Base-by-base conservation (phyloP, 106 monocot species). In the Agapanthus africanus region DNA sequence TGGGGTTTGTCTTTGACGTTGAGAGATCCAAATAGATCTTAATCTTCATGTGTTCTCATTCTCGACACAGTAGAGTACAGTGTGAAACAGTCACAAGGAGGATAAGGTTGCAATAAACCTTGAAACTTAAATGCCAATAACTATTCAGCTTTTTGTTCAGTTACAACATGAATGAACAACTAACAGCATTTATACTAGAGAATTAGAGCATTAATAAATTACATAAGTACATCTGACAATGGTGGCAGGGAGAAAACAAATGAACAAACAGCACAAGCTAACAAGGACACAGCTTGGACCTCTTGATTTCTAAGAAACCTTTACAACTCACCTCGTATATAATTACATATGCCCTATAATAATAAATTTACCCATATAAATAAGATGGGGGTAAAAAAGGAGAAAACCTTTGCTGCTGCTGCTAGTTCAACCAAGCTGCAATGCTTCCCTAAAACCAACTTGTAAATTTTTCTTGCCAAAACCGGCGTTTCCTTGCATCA, bases 381-480 rank as follows among this genome's bases (percentile, higher is more conserved):
- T n/a, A n/a, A n/a, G n/a, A n/a, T n/a, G n/a, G n/a, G n/a, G n/a
- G n/a, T n/a, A n/a, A n/a, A n/a, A 54, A 11, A 5, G 33, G 15
- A 3, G 7, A n/a, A 61, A 32, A 35, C 16, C 1, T 33, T 35
- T n/a, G n/a, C n/a, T 6, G 11, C 28, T 7, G 28, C 25, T 56
- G 1, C 56, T 28, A 18, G 1, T 56, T 64, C 64, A 64, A 38
- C 64, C 37, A 39, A 64, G 37, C 64, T 50, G 46, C 33, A 88
- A 34, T 56, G 83, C 87, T 47, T 81, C 83, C 68, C 83, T 78
- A 73, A 87, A 81, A 65, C 83, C 87, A 73, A 76, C 80, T 61
- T 81, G 78, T 69, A 83, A 60, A 1, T 76, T 80, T 62, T 80
- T 83, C 70, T 50, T 80, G 8, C 80, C 83, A 23, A 72, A 33